Evolutionary conservation across 768 basidiomycete genomes (phyloP).

Genomic region (Lentinus brumalis): DNA sequence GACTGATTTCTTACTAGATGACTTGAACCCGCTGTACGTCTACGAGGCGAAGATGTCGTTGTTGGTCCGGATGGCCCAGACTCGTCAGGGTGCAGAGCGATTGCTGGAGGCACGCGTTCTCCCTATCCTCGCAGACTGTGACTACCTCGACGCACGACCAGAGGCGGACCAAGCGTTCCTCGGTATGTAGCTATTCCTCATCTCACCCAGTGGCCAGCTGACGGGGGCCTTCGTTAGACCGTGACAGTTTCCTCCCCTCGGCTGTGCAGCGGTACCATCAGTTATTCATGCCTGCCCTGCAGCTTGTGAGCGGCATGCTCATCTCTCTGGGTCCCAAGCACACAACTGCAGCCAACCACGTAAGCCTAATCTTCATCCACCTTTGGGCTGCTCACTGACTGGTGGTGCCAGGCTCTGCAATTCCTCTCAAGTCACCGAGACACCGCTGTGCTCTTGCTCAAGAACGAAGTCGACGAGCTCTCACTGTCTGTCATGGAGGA

Average conservation of each 20-base stretch:
- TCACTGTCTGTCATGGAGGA: constrained; percentile 74
- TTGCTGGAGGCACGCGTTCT: constrained; percentile 79
- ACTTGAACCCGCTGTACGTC: constrained; percentile 88
- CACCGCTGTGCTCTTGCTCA: constrained; percentile 79
- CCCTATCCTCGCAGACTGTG: constrained; percentile 75
- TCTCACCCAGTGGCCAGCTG: neutral
- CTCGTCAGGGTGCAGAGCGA: constrained; percentile 80
- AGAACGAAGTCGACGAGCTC: constrained; percentile 66
- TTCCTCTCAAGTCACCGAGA: constrained; percentile 84
- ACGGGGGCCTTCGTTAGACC: constrained; percentile 47
- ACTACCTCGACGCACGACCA: constrained; percentile 84
- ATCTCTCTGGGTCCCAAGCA: constrained; percentile 76
- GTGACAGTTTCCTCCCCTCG: constrained; percentile 84
- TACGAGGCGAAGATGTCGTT: constrained; percentile 95
- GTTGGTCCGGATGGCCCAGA: constrained; percentile 82
- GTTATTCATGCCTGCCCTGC: constrained; percentile 82
- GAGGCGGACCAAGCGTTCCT: constrained; percentile 82
- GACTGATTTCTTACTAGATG: constrained; percentile 50
- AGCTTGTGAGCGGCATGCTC: constrained; percentile 75
- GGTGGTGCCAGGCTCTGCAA: constrained; percentile 59
- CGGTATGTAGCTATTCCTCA: constrained; percentile 45
- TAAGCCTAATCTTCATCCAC: constrained; percentile 28
- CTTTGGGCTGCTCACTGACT: neutral
- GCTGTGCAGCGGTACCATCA: constrained; percentile 91
- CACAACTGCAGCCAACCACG: constrained; percentile 69